Base-by-base conservation (phyloP, 768 basidiomycete genomes). In the Saitozyma sp. region DNA sequence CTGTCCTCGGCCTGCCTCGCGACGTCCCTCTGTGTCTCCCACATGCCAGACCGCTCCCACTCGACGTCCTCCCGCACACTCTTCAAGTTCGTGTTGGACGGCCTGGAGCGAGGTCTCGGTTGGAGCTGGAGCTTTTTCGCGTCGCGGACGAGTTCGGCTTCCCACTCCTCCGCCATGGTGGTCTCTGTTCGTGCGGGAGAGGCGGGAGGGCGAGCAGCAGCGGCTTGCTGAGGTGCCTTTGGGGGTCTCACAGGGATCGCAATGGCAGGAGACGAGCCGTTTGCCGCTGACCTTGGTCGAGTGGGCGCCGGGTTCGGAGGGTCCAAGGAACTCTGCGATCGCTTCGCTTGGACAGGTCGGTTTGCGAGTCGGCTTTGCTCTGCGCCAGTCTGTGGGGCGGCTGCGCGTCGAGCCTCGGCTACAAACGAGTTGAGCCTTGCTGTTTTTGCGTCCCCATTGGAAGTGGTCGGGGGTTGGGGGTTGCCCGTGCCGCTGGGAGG, bases 141-240 rank as follows among this genome's bases (percentile, higher is more conserved):
- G 29, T 49, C 62, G 6, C 55, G 56, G 2, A 61, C 50, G 43
- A 73, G 57, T 50, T 73, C 66, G 1, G 58, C 59, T 41, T 73
- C 69, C 71, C 71, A 73, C 46, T 70, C 64, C 38, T 70, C 69
- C 13, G 69, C 69, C 54, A 73, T 55, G 20, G 61, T 58, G n/a
- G 20, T 41, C 13, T 67, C 65, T 9, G 67, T 62, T 2, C 16
- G 13, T 6, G 67, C 43, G 16, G 65, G 67, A 40, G 65, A 66
- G 48, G 63, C 14, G 29, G 58, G 55, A 9, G 59, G 38, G 13
- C 54, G 37, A 6, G 14, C 11, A 13, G 3, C 43, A 6, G 61
- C 20, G 16, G 53, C 10, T 51, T 20, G 11, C 42, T 8, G 20
- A 46, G 8, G 51, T 2, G n/a, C n/a, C 11, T 40, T 17, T 43